These are phyloP conservation scores for Leishmania tropica DNA, from an alignment of 208 protist species.

Conservation along the genomic window DNA sequence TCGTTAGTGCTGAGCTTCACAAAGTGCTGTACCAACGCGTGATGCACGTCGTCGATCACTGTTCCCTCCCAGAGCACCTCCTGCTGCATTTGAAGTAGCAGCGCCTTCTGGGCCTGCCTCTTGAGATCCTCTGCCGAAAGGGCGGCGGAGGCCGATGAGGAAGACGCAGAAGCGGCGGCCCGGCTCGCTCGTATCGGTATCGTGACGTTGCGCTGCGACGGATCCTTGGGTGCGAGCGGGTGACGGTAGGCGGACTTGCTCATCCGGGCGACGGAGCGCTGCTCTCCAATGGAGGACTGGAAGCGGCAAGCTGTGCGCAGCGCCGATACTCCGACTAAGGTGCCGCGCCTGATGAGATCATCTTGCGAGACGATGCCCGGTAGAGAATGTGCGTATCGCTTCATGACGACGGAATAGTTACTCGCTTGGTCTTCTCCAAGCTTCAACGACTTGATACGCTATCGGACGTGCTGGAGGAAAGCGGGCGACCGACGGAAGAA, in stretches of 20 bases:
- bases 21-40: constrained; percentile 85
- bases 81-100: constrained; percentile 76
- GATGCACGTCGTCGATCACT: constrained; percentile 69
- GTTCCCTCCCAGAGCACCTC: constrained; percentile 89
- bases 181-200: constrained; percentile 45
- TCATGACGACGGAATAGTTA: not conserved
- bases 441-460: not conserved
- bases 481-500: not conserved
- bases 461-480: not conserved
- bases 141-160: not conserved
- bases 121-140: constrained; percentile 67
- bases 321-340: not conserved
- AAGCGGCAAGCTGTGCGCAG: constrained; percentile 16
- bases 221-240: constrained; percentile 75
- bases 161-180: constrained; percentile 12
- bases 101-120: constrained; percentile 66
- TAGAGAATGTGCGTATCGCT: not conserved
- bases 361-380: not conserved
- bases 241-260: constrained; percentile 65
- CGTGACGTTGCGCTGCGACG: constrained; percentile 72
- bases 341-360: not conserved
- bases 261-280: constrained; percentile 45
- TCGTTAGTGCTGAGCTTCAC: constrained; percentile 63
- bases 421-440: too few relatives aligned
- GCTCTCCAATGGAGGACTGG: constrained; percentile 61